phyloP scores from a whole-genome alignment of 805 yeast genomes.

The Candida ortonii region DNA sequence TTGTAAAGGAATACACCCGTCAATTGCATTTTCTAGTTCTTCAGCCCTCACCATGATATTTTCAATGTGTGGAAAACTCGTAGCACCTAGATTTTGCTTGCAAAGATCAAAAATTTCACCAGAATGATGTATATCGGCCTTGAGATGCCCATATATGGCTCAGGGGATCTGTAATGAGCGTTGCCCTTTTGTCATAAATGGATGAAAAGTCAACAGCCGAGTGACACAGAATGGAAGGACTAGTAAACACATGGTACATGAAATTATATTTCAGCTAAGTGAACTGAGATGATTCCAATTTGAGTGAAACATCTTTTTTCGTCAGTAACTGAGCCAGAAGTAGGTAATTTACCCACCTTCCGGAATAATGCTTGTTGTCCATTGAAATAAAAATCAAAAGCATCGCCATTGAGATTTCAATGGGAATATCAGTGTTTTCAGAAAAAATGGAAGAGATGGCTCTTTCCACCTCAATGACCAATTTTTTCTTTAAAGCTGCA shows the following conservation, averaged over 20 bases:
- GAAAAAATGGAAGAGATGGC: conserved; percentile 5
- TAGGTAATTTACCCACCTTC: conserved; percentile 9
- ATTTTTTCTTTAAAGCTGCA: conserved; percentile 1
- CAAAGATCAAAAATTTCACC: conserved; percentile 8
- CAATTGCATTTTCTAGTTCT: conserved; percentile 4
- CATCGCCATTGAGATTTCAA: conserved; percentile 7
- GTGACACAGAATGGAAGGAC: conserved; percentile 5
- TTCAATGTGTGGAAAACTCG: conserved; percentile 2
- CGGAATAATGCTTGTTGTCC: conserved; percentile 9
- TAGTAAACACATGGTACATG: conserved; percentile 9
- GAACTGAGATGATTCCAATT: conserved; percentile 1
- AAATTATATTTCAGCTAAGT: conserved; percentile 8
- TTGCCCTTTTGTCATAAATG: background rate
- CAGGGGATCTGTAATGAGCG: conserved; percentile 4
- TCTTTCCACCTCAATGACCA: conserved; percentile 1
- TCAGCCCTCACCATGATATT: background rate
- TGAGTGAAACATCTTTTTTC: background rate
- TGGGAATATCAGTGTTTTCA: background rate
- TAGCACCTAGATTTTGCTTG: conserved; percentile 1
- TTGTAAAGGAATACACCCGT: conserved; percentile 5
- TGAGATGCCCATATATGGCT: conserved; percentile 10
- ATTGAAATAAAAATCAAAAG: conserved; percentile 7
- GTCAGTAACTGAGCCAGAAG: conserved; percentile 5
- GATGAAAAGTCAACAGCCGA: conserved; percentile 1
- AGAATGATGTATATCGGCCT: conserved; percentile 7